A percentile compares a stretch with the other conserved stretches of the same genome.
phyloP scores from a whole-genome alignment of 257 asterid genomes.

The Coffea eugenioides region DNA sequence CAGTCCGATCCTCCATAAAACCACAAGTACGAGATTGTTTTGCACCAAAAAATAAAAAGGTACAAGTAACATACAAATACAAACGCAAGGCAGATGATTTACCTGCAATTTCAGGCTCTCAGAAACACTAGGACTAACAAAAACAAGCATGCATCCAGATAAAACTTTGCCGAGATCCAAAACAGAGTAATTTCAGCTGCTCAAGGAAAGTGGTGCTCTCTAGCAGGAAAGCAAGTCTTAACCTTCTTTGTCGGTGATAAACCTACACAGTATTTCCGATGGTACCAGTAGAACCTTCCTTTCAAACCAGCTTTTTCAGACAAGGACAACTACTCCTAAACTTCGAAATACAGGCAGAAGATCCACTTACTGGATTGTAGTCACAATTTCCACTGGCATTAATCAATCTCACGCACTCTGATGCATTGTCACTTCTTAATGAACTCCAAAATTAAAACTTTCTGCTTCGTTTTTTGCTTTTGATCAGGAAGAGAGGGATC shows the following conservation, averaged over 20 bases:
- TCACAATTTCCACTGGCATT: constrained; percentile 10
- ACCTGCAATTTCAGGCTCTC: constrained; percentile 33
- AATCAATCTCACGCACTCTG: constrained; percentile 13
- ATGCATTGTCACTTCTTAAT: not conserved
- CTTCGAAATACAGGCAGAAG: not conserved
- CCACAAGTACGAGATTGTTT: not conserved
- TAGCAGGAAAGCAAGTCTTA: constrained; percentile 37
- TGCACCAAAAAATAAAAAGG: not conserved
- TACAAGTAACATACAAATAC: not conserved
- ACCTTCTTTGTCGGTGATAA: constrained; percentile 25
- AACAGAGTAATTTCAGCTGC: constrained; percentile 19
- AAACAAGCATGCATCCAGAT: constrained; percentile 41
- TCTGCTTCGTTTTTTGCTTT: constrained; percentile 10
- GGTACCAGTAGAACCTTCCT: constrained; percentile 12
- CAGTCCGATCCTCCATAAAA: not conserved
- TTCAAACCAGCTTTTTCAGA: constrained; percentile 1
- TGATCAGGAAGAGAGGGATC: not conserved
- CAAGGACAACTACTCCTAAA: not conserved
- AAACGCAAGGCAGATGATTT: constrained; percentile 17
- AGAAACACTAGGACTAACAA: constrained; percentile 12
- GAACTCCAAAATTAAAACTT: constrained; percentile 3
- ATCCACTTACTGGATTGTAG: constrained; percentile 3
- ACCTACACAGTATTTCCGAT: constrained; percentile 24
- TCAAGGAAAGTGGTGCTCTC: constrained; percentile 32
- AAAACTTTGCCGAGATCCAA: constrained; percentile 28